These are phyloP conservation scores for Colletotrichum tofieldiae DNA, from an alignment of 2,329 filamentous ascomycete genomes.

Conservation along the genomic window DNA sequence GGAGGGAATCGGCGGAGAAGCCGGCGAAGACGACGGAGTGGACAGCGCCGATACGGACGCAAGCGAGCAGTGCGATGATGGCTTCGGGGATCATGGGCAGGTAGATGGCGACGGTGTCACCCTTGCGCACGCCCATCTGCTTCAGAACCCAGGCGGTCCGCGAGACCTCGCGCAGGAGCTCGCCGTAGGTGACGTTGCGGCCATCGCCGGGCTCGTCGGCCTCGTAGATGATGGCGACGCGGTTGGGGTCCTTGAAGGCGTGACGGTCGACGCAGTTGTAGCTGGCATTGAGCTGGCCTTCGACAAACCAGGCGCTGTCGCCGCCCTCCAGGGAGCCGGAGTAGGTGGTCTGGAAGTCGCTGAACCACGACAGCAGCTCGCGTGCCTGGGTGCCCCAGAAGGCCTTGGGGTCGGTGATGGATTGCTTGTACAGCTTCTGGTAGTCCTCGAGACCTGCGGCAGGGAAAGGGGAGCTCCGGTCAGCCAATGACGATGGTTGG, in stretches of 20 bases:
- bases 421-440: constrained; percentile 81
- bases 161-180: constrained; percentile 94
- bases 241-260: constrained; percentile 93
- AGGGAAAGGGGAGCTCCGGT: constrained; percentile 37
- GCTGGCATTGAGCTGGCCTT: constrained; percentile 93
- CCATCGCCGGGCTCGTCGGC: constrained; percentile 92
- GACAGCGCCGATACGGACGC: constrained; percentile 91
- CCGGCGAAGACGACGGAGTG: constrained; percentile 99
- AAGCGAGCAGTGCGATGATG: constrained; percentile 90
- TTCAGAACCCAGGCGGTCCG: constrained; percentile 89
- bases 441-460: constrained; percentile 75
- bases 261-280: constrained; percentile 99
- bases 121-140: constrained; percentile 96
- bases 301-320: constrained; percentile 94
- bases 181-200: constrained; percentile 91
- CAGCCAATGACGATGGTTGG: constrained; percentile 32
- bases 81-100: constrained; percentile 99
- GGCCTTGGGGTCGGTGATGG: constrained; percentile 88
- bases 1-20: constrained; percentile 95
- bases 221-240: constrained; percentile 98
- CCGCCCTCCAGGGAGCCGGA: constrained; percentile 83
- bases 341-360: constrained; percentile 92
- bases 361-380: constrained; percentile 90
- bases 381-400: constrained; percentile 93
- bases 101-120: constrained; percentile 97